Percentiles rank a stretch among this genome's conserved stretches.
Evolutionary conservation across 257 asterid genomes (phyloP).

Genomic region (Galeopsis tetrahit): DNA sequence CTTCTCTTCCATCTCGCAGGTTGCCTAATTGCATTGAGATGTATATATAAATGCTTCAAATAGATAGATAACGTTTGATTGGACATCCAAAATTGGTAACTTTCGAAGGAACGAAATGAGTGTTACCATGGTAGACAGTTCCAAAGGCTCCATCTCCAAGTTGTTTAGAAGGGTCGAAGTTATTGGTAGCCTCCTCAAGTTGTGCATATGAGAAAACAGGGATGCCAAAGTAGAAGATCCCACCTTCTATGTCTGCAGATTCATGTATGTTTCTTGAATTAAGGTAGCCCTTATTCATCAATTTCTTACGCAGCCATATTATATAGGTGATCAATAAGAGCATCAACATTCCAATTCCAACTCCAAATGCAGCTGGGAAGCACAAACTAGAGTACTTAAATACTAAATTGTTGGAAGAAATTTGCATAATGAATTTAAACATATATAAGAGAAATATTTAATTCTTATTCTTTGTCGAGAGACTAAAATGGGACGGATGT

Average conservation of each 20-base stretch:
- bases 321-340: background rate
- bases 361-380: background rate
- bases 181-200: background rate
- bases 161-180: background rate
- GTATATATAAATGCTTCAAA: too few species aligned
- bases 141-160: background rate
- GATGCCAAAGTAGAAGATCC: background rate
- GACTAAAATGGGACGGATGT: background rate
- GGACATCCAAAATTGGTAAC: too few species aligned
- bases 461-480: too few species aligned
- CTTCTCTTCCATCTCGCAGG: background rate
- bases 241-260: background rate
- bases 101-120: too few species aligned
- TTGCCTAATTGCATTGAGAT: background rate
- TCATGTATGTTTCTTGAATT: background rate
- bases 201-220: background rate
- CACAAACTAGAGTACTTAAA: background rate
- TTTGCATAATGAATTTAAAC: too few species aligned
- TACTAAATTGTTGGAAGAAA: too few species aligned
- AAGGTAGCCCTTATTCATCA: background rate
- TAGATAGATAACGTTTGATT: too few species aligned
- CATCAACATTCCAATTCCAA: background rate
- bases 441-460: too few species aligned
- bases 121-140: background rate
- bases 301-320: background rate